Evolutionary conservation across 2,329 filamentous ascomycete genomes (phyloP).

Genomic region (Aspergillus sp.): DNA sequence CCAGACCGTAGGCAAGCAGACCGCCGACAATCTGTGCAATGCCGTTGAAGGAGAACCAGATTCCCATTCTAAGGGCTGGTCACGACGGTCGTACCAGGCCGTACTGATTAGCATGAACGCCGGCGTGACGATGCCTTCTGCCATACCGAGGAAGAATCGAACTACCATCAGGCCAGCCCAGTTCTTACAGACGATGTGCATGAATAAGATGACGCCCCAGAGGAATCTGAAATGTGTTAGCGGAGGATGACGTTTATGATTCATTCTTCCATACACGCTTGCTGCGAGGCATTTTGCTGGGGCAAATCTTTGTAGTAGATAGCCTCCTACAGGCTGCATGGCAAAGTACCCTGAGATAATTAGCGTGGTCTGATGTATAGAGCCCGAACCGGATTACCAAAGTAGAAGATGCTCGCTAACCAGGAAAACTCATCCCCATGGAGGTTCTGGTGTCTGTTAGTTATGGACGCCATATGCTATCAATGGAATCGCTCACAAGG

Average conservation of each 20-base stretch:
- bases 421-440: background rate
- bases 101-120: background rate
- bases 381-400: background rate
- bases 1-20: conserved; percentile 1
- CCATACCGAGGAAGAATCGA: background rate
- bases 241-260: background rate
- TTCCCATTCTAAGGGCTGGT: background rate
- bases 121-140: background rate
- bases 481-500: background rate
- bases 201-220: background rate
- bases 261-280: background rate
- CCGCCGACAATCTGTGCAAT: background rate
- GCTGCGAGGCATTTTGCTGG: background rate
- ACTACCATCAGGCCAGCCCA: background rate
- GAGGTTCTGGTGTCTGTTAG: background rate
- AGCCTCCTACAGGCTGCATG: background rate
- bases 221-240: background rate
- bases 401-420: background rate
- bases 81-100: background rate
- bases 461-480: too few species aligned
- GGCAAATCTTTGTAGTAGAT: background rate
- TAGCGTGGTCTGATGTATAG: background rate
- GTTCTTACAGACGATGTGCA: conserved; percentile 2
- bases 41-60: background rate
- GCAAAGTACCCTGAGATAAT: background rate